Evolutionary conservation across 139 green algal genomes (phyloP).

Genomic region (Picochlorum costavermella): DNA sequence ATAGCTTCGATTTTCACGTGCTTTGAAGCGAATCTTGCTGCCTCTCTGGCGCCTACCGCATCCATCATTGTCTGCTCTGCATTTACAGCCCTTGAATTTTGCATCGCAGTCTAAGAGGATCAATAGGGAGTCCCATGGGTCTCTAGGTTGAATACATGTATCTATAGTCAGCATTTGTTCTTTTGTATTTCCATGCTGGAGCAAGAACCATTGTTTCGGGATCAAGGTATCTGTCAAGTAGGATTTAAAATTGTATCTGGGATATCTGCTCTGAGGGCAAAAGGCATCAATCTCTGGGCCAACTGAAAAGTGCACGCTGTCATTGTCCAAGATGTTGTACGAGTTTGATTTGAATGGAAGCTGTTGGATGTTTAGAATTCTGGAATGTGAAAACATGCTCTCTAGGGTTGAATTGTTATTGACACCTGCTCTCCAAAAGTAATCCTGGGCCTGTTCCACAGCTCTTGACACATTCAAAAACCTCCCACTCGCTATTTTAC

Average conservation of each 20-base stretch:
- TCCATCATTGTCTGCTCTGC: background rate
- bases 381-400: too few relatives aligned
- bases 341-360: too few relatives aligned
- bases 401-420: too few relatives aligned
- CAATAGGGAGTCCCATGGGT: background rate
- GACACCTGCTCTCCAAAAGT: too few relatives aligned
- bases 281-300: too few relatives aligned
- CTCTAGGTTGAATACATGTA: background rate
- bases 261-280: background rate
- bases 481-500: too few relatives aligned
- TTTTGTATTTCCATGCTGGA: background rate
- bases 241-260: background rate
- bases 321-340: too few relatives aligned
- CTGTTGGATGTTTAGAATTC: too few relatives aligned
- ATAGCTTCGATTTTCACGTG: background rate
- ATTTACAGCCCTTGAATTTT: background rate
- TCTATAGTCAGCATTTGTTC: background rate
- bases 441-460: too few relatives aligned
- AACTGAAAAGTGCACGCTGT: too few relatives aligned
- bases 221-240: background rate
- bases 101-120: background rate
- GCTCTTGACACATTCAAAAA: too few relatives aligned
- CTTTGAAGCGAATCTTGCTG: background rate
- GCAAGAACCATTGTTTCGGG: background rate
- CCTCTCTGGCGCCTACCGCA: conserved; percentile 2